Conservation (phyloP, 352 stramenopile genomes). For the Phytophthora cactorum region DNA sequence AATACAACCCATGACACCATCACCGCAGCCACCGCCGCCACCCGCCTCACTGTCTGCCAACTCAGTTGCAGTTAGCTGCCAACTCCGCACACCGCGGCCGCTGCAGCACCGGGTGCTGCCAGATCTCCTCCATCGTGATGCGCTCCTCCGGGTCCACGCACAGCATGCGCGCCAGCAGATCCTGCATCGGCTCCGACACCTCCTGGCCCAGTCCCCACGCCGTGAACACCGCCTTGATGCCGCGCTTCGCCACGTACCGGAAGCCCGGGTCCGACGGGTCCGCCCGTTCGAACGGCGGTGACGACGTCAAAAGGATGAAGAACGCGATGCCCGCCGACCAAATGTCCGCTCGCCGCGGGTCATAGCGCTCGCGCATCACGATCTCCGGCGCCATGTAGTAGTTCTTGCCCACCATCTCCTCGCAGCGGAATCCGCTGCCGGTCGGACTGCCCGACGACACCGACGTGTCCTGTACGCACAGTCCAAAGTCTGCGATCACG, state of each 20-base stretch:
- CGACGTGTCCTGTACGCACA: constrained; percentile 62
- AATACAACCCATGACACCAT: too few relatives aligned
- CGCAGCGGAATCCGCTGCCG: constrained; percentile 45
- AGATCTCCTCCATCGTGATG: constrained; percentile 68
- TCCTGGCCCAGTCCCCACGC: constrained; percentile 57
- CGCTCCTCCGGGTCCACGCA: constrained; percentile 59
- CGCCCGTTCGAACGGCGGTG: constrained; percentile 92
- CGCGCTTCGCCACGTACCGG: constrained; percentile 80
- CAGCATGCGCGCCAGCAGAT: constrained; percentile 84
- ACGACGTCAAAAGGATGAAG: constrained; percentile 94
- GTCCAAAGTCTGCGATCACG: constrained; percentile 75
- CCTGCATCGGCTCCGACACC: constrained; percentile 59
- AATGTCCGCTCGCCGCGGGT: constrained; percentile 93
- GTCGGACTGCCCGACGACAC: neutral
- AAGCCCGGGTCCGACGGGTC: constrained; percentile 87
- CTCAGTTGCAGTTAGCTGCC: neutral
- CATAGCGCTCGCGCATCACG: constrained; percentile 80
- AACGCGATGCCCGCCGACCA: constrained; percentile 94
- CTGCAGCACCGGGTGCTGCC: constrained; percentile 62
- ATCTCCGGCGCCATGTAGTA: constrained; percentile 99
- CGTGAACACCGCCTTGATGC: constrained; percentile 75
- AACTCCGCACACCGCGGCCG: constrained; percentile 9
- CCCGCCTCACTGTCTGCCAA: neutral
- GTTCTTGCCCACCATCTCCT: constrained; percentile 89
- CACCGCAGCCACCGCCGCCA: too few relatives aligned